Evolutionary conservation across 1,139 yeast genomes (phyloP), one percentile per base, ranked within the genome.

Genomic region (Blastobotrys petasosporus): DNA sequence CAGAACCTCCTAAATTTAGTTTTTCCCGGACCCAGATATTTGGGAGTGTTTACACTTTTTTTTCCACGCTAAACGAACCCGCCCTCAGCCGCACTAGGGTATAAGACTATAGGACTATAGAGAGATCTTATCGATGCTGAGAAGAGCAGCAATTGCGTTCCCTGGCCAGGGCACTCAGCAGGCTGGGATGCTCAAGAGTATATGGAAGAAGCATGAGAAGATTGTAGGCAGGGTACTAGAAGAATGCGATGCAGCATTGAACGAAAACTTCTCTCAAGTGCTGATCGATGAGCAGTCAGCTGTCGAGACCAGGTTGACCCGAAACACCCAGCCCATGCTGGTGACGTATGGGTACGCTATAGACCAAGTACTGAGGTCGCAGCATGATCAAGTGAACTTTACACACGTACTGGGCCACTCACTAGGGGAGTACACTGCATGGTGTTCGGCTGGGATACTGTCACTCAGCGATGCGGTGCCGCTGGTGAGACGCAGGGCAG

Each of bases 281-380:
- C 48, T 61, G 29, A 50, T 59, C 10, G 52, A 53, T 13, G 55
- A 55, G 15, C 58, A 57, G 28, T 42, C 49, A 12, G 50, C 49
- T 11, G 39, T 50, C 53, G 17, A 48, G 34, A 48, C 63, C 40
- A 55, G 85, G 1, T 62, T 75, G 15, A 42, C 45, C 4, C 31
- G 23, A 39, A 72, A 76, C 56, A 82, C 84, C 12, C 85, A 80
- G 63, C 85, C 85, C 1, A 77, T 82, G 31, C 75, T 80, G 15
- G 62, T 80, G 36, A 67, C 77, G 2, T 65, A 79, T 6, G 70
- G 80, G 2, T 68, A 65, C 49, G 63, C 74, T 7, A 63, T 71
- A 12, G 57, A 62, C 49, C 57, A 66, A 42, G 54, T 71, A 2
- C 49, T 73, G 34, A 53, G 58, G n/a, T 53, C 55, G 5, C 58